Evolutionary conservation across 2,329 filamentous ascomycete species (phyloP).

Genomic region (Diplodia scrobiculata): DNA sequence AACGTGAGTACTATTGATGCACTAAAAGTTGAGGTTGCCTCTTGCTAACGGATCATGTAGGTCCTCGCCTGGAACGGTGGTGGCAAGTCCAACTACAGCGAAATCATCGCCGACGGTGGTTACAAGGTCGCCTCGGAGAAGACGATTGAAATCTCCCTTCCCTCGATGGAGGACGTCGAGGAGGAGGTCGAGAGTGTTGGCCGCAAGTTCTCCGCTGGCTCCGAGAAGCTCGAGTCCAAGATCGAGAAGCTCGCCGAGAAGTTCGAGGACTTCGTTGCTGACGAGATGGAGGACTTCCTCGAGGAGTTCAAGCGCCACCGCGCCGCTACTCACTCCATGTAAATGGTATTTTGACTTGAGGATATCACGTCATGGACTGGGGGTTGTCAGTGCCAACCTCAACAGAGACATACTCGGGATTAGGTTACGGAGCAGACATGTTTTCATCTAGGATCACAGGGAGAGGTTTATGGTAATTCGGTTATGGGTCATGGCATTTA

Average conservation of each 20-base stretch:
- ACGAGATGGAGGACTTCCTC: conserved; percentile 57
- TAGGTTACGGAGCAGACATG: conserved; percentile 22
- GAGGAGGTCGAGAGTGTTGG: conserved; percentile 44
- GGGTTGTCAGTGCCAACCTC: background rate
- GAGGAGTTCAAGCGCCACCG: conserved; percentile 53
- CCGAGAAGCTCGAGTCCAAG: conserved; percentile 50
- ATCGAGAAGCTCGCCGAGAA: conserved; percentile 51
- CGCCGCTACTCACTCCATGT: conserved; percentile 8
- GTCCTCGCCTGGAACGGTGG: conserved; percentile 98
- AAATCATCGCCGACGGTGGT: conserved; percentile 73
- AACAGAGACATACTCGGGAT: conserved; percentile 4
- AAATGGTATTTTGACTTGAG: conserved; percentile 13
- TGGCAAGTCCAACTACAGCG: conserved; percentile 85
- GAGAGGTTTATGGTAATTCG: conserved; percentile 5
- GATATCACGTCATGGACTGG: background rate
- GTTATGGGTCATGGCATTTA: conserved; percentile 27
- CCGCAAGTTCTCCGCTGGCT: conserved; percentile 40
- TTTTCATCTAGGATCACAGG: conserved; percentile 15
- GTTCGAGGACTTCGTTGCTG: conserved; percentile 53
- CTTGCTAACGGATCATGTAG: conserved; percentile 42
- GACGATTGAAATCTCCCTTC: conserved; percentile 34
- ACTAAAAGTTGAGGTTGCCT: background rate
- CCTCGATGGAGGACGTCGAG: conserved; percentile 32
- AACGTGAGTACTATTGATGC: conserved; percentile 61
- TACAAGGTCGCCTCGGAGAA: conserved; percentile 58